phyloP scores from a whole-genome alignment of 768 basidiomycete species.

The Boletus sensibilis region DNA sequence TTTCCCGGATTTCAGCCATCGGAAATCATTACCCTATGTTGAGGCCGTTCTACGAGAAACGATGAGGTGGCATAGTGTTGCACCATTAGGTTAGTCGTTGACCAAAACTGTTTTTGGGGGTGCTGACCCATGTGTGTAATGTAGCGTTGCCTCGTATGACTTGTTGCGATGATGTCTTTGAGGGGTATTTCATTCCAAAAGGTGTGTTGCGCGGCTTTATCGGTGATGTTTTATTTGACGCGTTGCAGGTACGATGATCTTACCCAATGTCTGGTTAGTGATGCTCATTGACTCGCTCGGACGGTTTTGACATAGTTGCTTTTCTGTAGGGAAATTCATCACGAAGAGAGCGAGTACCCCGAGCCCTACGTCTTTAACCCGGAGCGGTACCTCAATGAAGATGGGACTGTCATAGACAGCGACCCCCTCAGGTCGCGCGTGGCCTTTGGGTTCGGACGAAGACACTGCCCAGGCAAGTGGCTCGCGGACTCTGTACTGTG shows the following conservation, averaged over 20 bases:
- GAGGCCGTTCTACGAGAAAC: conserved; percentile 33
- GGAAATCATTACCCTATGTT: conserved; percentile 27
- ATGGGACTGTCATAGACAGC: conserved; percentile 23
- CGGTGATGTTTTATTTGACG: conserved; percentile 3
- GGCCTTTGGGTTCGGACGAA: conserved; percentile 32
- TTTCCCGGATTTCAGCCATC: conserved; percentile 28
- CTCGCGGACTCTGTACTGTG: conserved; percentile 33
- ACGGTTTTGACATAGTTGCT: not conserved
- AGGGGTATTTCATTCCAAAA: conserved; percentile 40
- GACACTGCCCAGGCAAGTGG: conserved; percentile 34
- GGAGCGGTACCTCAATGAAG: conserved; percentile 24
- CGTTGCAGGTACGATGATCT: conserved; percentile 23
- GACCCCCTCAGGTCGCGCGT: conserved; percentile 29
- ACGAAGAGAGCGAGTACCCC: conserved; percentile 30
- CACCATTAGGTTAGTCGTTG: conserved; percentile 26
- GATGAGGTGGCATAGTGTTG: conserved; percentile 34
- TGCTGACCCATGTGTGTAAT: conserved; percentile 5
- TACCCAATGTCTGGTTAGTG: conserved; percentile 32
- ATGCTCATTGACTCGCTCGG: not conserved
- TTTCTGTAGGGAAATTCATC: conserved; percentile 28
- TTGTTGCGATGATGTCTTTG: conserved; percentile 42
- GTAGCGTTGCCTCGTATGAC: conserved; percentile 32
- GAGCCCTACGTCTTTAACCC: conserved; percentile 28
- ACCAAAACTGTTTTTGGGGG: not conserved
- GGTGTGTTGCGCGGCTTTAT: conserved; percentile 22